Base-by-base conservation (phyloP, 176 grass and related monocot species). In the Oryza meridionalis region DNA sequence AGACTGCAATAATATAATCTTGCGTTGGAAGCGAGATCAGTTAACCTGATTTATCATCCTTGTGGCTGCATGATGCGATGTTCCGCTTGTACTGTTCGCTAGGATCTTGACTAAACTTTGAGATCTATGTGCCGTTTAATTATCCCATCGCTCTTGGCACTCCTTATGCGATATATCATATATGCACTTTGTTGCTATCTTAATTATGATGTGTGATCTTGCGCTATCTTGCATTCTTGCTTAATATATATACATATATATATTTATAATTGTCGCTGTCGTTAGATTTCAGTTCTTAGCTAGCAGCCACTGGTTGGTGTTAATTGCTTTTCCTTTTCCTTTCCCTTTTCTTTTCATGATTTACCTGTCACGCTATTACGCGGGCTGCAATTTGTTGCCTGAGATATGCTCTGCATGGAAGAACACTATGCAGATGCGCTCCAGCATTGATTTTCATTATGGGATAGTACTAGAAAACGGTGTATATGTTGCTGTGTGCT, bases 1-100 rank as follows among this genome's bases (percentile, higher is more conserved):
- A 62, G 24, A 70, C 84, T 87, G 76, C 76, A 87, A 84, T 87
- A 87, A 90, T 76, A 87, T 87, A 84, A 90, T 76, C 64, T 69
- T 80, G 81, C 65, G 46, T 79, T 75, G 42, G 85, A 90, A 87
- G 85, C 80, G 84, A 87, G 84, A 90, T 90, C 89, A 84, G 80
- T 87, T 76, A 80, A 84, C 50, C 89, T 81, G 85, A 76, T 90
- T 81, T 87, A 15, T 84, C 81, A 84, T 84, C 76, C 89, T 65
- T 87, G 15, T 90, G 89, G 84, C 65, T 76, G 82, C 85, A 84
- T 87, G 76, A 83, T 84, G 81, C 44, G 89, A 90, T 90, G 89
- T 76, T 70, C 76, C 80, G 84, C 81, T 80, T 90, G 72, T 76
- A 87, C 76, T 47, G 50, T 83, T 73, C 83, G 21, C 69, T 80